These are phyloP conservation scores for Phytopythium chamaehyphon DNA, from an alignment of 352 stramenopile genomes.

Conservation along the genomic window DNA sequence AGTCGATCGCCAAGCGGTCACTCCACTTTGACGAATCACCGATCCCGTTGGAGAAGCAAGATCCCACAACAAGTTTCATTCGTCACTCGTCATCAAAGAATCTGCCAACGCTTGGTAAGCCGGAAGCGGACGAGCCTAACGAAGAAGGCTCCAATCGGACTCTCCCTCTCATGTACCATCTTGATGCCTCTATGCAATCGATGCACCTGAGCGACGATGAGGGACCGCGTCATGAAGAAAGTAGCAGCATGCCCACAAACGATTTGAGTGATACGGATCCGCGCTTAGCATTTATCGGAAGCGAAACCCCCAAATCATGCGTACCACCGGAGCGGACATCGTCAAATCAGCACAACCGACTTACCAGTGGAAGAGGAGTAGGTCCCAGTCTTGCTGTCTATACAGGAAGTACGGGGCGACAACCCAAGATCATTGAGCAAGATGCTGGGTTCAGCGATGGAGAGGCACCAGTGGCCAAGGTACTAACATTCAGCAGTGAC, in stretches of 20 bases:
- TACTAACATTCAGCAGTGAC: constrained; percentile 38
- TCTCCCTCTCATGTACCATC: constrained; percentile 7
- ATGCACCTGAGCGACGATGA: constrained; percentile 60
- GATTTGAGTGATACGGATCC: neutral
- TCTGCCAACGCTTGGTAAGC: too few species aligned
- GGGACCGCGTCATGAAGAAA: constrained; percentile 11
- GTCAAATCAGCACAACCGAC: neutral
- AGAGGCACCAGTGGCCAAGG: constrained; percentile 30
- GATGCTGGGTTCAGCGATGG: constrained; percentile 17
- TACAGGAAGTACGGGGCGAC: constrained; percentile 4
- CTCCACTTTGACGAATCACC: too few species aligned
- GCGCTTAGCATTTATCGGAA: too few species aligned
- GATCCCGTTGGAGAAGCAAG: too few species aligned
- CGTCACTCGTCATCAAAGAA: too few species aligned
- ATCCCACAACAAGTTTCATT: too few species aligned
- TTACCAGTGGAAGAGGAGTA: neutral
- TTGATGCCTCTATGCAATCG: constrained; percentile 73
- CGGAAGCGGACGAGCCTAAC: neutral
- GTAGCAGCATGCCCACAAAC: constrained; percentile 10
- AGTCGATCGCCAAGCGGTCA: too few species aligned
- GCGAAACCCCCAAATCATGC: too few species aligned
- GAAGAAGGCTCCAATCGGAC: neutral
- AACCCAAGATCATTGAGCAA: constrained; percentile 15
- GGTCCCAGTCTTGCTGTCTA: too few species aligned
- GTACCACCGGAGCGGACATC: too few species aligned